A percentile compares a stretch with the other conserved stretches of the same genome.
Conservation (phyloP, 257 asterid species). For the Plectranthus barbatus region DNA sequence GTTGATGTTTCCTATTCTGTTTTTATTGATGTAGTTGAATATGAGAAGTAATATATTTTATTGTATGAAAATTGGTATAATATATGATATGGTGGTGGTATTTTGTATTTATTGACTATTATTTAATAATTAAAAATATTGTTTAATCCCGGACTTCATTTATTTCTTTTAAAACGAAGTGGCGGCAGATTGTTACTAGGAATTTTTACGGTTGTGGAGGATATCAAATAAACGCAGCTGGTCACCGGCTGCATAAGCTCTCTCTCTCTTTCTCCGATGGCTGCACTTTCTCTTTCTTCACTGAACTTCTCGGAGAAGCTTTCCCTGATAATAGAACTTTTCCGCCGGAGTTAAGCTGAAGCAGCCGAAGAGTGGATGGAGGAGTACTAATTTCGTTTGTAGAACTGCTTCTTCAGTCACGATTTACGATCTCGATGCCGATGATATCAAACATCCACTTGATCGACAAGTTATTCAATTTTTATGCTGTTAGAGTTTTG, state of each 20-base stretch:
- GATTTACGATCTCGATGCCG: conserved; percentile 71
- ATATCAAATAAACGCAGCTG: conserved; percentile 2
- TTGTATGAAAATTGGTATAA: too few species aligned
- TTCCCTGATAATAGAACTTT: conserved; percentile 14
- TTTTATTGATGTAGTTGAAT: not conserved
- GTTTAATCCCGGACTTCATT: too few species aligned
- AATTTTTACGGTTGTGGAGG: conserved; percentile 47
- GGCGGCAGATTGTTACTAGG: conserved; percentile 45
- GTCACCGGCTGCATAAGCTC: too few species aligned
- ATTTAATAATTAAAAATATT: too few species aligned
- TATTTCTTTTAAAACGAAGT: conserved; percentile 29
- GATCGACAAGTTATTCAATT: conserved; percentile 63
- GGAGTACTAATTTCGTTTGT: conserved; percentile 14
- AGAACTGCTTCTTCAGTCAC: conserved; percentile 52
- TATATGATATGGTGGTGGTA: too few species aligned
- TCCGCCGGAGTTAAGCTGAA: conserved; percentile 15
- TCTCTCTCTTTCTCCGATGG: conserved; percentile 28
- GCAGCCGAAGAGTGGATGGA: conserved; percentile 7
- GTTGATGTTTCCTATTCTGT: too few species aligned
- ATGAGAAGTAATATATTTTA: not conserved
- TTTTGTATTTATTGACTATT: too few species aligned
- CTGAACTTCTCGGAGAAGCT: conserved; percentile 15
- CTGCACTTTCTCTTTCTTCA: conserved; percentile 41
- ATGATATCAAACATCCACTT: conserved; percentile 89
- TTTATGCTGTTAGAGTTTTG: not conserved